Conservation (phyloP, 2,329 filamentous ascomycete genomes). For the Raffaelea albimanens region DNA sequence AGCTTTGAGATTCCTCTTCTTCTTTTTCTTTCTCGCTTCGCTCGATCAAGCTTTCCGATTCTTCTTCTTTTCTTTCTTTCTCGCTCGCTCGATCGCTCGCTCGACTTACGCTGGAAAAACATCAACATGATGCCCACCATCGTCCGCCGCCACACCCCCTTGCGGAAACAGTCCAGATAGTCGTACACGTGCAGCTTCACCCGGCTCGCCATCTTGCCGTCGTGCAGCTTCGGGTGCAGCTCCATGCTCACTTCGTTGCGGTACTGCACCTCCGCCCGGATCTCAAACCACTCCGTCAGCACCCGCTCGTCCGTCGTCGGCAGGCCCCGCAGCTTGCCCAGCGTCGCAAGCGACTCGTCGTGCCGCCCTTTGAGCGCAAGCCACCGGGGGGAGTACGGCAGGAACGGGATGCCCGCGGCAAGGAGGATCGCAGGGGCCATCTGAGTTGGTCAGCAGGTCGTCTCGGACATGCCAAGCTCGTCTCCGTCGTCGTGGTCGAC, state of each 20-base stretch:
- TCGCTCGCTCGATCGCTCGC: too few species aligned
- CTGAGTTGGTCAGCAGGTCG: conserved; percentile 29
- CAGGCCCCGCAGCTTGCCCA: conserved; percentile 10
- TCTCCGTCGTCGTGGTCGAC: too few species aligned
- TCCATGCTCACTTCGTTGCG: neutral
- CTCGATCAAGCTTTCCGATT: too few species aligned
- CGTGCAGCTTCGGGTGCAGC: neutral
- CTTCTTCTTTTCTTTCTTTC: too few species aligned
- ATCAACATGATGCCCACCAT: neutral
- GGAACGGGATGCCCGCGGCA: conserved; percentile 40
- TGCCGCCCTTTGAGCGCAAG: conserved; percentile 27
- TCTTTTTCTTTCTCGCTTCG: too few species aligned
- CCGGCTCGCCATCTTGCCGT: neutral
- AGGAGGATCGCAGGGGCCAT: conserved; percentile 40
- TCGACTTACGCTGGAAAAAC: conserved; percentile 1
- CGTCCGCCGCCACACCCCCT: neutral
- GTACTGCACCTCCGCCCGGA: neutral
- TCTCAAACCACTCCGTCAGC: neutral
- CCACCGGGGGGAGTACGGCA: conserved; percentile 50
- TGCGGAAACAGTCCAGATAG: neutral
- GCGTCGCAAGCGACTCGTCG: conserved; percentile 9
- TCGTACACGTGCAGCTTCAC: neutral
- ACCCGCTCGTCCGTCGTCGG: conserved; percentile 2
- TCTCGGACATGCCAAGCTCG: neutral
- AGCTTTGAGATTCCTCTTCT: too few species aligned